phyloP scores from a whole-genome alignment of 768 basidiomycete species.

The Filobasidium floriforme region DNA sequence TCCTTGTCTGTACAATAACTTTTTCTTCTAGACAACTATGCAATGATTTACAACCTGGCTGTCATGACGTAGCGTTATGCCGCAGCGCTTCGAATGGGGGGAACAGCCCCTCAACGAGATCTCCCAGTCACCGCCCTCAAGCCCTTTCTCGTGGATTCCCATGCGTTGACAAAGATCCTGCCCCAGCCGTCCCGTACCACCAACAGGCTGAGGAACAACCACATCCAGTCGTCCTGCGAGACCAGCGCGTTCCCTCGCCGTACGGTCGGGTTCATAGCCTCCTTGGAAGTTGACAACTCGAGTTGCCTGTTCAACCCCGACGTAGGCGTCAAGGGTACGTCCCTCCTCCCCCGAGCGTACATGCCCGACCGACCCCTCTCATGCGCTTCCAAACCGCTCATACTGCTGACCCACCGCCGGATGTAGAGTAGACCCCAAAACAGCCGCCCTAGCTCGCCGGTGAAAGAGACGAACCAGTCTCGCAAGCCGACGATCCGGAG shows the following conservation, averaged over 20 bases:
- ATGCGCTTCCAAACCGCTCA: neutral
- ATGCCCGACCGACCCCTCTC: conserved; percentile 2
- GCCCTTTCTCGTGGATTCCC: neutral
- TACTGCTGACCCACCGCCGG: neutral
- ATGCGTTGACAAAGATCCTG: neutral
- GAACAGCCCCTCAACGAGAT: neutral
- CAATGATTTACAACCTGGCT: no score
- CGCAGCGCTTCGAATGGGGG: neutral
- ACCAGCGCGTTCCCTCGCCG: neutral
- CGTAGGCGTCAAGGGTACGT: conserved; percentile 4
- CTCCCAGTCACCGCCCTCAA: neutral
- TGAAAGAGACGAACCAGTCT: conserved; percentile 19
- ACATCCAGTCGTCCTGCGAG: conserved; percentile 8
- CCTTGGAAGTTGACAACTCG: neutral
- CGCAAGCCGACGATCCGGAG: conserved; percentile 34
- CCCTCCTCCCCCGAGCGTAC: neutral
- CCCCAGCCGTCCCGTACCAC: conserved; percentile 3
- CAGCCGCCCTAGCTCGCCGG: neutral
- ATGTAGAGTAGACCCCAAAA: conserved; percentile 2
- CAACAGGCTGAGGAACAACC: conserved; percentile 1
- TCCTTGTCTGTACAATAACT: no score
- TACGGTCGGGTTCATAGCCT: neutral
- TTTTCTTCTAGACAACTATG: no score
- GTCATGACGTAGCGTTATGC: no score
- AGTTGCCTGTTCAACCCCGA: neutral